A percentile compares a stretch with the other conserved stretches of the same genome.
Conservation (phyloP, 2,329 filamentous ascomycete species). For the Didymella pomorum region DNA sequence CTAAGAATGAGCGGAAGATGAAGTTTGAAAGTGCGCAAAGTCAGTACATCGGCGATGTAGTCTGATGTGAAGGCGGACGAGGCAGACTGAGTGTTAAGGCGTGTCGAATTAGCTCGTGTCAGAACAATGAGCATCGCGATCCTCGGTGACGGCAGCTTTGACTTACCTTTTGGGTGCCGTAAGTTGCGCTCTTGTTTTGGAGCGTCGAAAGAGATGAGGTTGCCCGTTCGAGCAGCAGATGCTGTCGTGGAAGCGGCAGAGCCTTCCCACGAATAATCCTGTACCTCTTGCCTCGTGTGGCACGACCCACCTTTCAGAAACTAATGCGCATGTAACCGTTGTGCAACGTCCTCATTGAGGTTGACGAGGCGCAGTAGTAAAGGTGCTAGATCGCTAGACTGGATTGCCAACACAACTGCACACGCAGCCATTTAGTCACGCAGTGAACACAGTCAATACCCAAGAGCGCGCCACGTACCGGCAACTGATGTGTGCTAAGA, state of each 20-base stretch:
- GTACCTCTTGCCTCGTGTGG: conserved; percentile 18
- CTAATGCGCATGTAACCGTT: conserved; percentile 1
- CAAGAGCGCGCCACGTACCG: background rate
- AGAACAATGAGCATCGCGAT: background rate
- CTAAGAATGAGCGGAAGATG: background rate
- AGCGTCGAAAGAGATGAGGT: conserved; percentile 4
- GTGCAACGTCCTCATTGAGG: conserved; percentile 1
- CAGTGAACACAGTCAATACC: background rate
- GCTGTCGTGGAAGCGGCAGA: conserved; percentile 22
- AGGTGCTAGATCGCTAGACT: background rate
- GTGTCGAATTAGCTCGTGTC: conserved; percentile 2
- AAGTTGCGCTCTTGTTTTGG: background rate
- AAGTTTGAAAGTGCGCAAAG: background rate
- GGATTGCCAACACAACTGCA: too few species aligned
- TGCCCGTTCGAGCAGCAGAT: conserved; percentile 9
- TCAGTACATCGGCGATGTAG: background rate
- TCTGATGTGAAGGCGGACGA: background rate
- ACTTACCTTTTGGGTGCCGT: background rate
- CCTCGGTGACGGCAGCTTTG: background rate
- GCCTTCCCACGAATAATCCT: conserved; percentile 7
- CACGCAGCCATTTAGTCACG: background rate
- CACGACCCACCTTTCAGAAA: conserved; percentile 5
- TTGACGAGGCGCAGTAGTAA: background rate
- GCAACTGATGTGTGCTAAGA: background rate
- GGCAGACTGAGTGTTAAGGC: background rate